Evolutionary conservation across 495 filamentous ascomycete species (phyloP), one percentile per base, ranked within the genome.

Genomic region (Penicillium robsamsonii): DNA sequence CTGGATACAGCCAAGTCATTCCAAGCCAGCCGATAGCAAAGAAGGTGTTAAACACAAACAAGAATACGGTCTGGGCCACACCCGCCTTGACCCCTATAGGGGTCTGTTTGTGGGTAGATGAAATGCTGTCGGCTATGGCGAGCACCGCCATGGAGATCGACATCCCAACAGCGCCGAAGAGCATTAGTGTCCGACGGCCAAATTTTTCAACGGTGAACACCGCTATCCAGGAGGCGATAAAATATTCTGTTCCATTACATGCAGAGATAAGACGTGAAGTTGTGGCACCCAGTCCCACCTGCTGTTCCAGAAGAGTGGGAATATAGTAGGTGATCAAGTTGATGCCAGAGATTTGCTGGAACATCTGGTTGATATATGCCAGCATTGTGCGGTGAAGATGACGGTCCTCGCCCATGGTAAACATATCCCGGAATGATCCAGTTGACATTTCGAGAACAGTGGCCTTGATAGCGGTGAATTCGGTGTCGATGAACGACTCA

Each of bases 301-400:
- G 77, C 33, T 77, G 66, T 44, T 83, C 66, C 58, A 88, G 83
- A 46, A 91, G 83, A 4, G 83, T 81, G 6, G 87, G 76, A 1
- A 85, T 80, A 55, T 91, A 92, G 64, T 90, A 89, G 0, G 86
- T 87, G 58, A 90, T 86, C 17, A 91, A 62, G 58, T 91, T 91
- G 62, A 91, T 90, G 22, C 89, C 89, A 0, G 78, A 81, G 30
- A 89, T 84, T 57, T 92, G 87, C 62, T 91, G 88, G 72, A 90
- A 90, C 75, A 88, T 81, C 58, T 91, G 88, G 68, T 88, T 90
- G 66, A 89, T 81, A 62, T 89, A 89, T 43, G 81, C 88, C 29
- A 91, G 75, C 24, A 85, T 67, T 0, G 81, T 83, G 12, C 90
- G 84, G 69, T 91, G 89, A 61, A 92, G 82, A 65, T 90, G 87